Base-by-base conservation (phyloP, 2,329 filamentous ascomycete species). In the Metarhizium guizhouense region DNA sequence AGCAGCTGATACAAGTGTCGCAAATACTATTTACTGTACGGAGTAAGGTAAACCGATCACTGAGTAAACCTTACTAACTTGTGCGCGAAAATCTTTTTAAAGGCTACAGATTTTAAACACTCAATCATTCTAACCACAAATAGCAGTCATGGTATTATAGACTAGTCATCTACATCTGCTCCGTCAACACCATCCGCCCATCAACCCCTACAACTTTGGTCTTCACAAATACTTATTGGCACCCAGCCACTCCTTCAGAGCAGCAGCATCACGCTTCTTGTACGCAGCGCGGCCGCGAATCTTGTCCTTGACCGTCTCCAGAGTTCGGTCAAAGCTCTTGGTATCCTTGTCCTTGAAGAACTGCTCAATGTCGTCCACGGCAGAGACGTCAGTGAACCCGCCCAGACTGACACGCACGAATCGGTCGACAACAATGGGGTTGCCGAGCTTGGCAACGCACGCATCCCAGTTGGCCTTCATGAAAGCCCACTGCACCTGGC, bases 271-370 rank as follows among this genome's bases (percentile, higher is more conserved):
- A 55, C 94, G 81, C 70, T 84, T 76, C 68, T 85, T 85, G 76
- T 96, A 99, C 45, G 83, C 83, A 4, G 90, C 90, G 64, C 92
- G 86, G 11, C 88, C 90, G 47, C 85, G 82, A 61, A 97, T 89
- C 59, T 86, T 91, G 69, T 97, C 94, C 68, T 86, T 85, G 59
- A 93, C 86, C 61, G 95, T 90, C 61, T 87, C 86, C 53, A 99
- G 74, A 4, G 90, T 92, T 55, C 94, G 85, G 69, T 95, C 88
- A 71, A 92, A 97, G 51, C 85, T 88, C 64, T 84, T 84, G 18
- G 88, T 93, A 66, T 97, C 89, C 77, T 93, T 95, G 64, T 82
- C 81, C 63, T 82, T 79, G 77, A 97, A 99, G 78, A 99, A 99
- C 3, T 74, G 70, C 52, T 85, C 79, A 64, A 99, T 94, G 54